These are phyloP conservation scores for Brettanomyces custersianus DNA, from an alignment of 805 yeast species.

Conservation along the genomic window DNA sequence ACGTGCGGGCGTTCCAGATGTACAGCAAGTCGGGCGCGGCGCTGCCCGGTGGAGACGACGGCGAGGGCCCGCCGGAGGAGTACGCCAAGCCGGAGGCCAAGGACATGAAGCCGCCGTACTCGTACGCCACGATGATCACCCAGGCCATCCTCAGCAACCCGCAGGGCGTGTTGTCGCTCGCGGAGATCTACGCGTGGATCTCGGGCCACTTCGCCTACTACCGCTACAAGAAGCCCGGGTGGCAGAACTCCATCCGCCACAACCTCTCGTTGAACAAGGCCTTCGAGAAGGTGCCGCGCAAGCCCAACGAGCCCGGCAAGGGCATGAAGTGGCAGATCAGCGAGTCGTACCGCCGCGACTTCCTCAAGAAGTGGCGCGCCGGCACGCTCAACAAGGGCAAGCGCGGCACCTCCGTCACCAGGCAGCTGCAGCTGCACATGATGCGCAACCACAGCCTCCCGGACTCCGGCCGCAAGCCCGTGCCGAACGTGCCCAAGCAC, in stretches of 20 bases:
- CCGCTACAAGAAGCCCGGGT: conserved; percentile 85
- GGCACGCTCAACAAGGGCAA: conserved; percentile 69
- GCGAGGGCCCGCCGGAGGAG: conserved; percentile 33
- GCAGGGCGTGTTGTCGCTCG: conserved; percentile 80
- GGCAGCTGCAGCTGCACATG: conserved; percentile 71
- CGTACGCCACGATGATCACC: conserved; percentile 97
- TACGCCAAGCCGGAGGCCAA: conserved; percentile 84
- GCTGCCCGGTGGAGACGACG: conserved; percentile 4
- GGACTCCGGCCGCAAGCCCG: conserved; percentile 27
- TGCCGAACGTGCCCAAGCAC: conserved; percentile 7
- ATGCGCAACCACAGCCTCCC: conserved; percentile 49
- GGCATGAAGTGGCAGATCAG: conserved; percentile 99
- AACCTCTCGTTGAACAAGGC: conserved; percentile 92
- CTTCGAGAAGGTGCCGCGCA: conserved; percentile 92
- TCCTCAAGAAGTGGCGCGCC: conserved; percentile 65
- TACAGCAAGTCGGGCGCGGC: conserved; percentile 29
- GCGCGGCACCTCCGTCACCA: conserved; percentile 73
- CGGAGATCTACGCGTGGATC: conserved; percentile 92
- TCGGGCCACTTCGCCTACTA: conserved; percentile 83
- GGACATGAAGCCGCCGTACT: conserved; percentile 92
- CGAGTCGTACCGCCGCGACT: conserved; percentile 75
- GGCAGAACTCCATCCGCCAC: conserved; percentile 98
- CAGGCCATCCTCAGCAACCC: conserved; percentile 86
- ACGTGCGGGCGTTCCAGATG: conserved; percentile 43
- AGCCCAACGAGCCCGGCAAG: conserved; percentile 95